Base-by-base conservation (phyloP, 352 stramenopile genomes). In the Phytophthora boehmeriae region DNA sequence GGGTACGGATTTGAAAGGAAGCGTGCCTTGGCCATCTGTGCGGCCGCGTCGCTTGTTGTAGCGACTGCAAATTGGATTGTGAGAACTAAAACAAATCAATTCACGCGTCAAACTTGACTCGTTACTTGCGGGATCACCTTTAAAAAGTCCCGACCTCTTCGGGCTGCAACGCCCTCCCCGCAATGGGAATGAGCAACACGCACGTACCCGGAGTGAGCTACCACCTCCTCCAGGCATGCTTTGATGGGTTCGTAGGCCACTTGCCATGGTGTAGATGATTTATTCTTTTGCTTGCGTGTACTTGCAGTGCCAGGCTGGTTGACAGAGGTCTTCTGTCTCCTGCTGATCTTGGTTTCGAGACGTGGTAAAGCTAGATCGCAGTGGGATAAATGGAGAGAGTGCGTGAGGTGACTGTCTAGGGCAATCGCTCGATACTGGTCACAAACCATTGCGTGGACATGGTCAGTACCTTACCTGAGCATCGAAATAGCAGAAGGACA, bases 1-100 rank as follows among this genome's bases (percentile, higher is more conserved):
- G 46, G 54, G 17, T 36, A 68, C 34, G 60, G 53, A 27, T 63
- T 68, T 16, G 27, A 46, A 4, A 35, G 60, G 46, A 68, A 63
- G n/a, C 38, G 25, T 36, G 27, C 22, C 32, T 54, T 61, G 30
- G 23, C 35, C 44, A 62, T 62, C 23, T 32, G 20, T 44, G 13
- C 4, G 1, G 3, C 16, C n/a, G 25, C 8, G 38, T 44, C n/a
- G 16, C 38, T 17, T 44, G 38, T 19, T 22, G 13, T 22, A 9
- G n/a, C n/a, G 38, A 22, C 13, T 8, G 38, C 38, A 16, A 44
- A 11, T 44, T 44, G 11, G 38, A 44, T 44, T 44, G 16, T 44
- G 38, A 44, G 11, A 22, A 44, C 38, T n/a, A n/a, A n/a, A n/a
- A n/a, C 38, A 16, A 20, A 22, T 11, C n/a, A 4, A 19, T 2